These are phyloP conservation scores for Candida smagusa DNA, from an alignment of 1,139 yeast genomes.

Conservation along the genomic window DNA sequence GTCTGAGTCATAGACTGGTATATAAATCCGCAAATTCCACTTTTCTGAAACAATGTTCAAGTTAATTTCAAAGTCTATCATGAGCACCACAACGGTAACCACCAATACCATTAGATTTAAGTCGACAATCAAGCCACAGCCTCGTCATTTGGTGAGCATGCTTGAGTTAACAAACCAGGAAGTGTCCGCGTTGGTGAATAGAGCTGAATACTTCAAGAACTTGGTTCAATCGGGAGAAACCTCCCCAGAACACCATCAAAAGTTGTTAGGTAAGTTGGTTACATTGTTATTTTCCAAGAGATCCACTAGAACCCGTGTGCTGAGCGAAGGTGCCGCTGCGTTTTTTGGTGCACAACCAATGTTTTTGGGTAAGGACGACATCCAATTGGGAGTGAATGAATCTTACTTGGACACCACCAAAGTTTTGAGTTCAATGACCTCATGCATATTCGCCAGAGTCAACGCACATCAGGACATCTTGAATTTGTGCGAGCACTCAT, in stretches of 20 bases:
- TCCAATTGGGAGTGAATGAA: conserved; percentile 94
- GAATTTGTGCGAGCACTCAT: conserved; percentile 68
- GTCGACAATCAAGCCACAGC: conserved; percentile 16
- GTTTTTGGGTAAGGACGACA: conserved; percentile 95
- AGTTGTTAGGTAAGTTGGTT: conserved; percentile 74
- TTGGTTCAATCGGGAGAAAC: conserved; percentile 51
- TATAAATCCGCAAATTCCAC: conserved; percentile 6
- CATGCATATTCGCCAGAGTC: conserved; percentile 95
- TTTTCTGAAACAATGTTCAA: conserved; percentile 2
- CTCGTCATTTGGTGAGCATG: conserved; percentile 78
- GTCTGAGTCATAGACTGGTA: conserved; percentile 12
- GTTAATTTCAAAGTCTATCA: conserved; percentile 1
- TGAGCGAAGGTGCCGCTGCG: conserved; percentile 91
- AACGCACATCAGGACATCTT: conserved; percentile 78
- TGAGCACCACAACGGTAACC: conserved; percentile 6
- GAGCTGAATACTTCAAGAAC: conserved; percentile 61
- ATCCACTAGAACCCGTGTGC: conserved; percentile 91
- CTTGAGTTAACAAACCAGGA: conserved; percentile 71
- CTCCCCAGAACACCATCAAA: conserved; percentile 45
- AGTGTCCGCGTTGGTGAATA: conserved; percentile 60
- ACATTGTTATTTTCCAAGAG: conserved; percentile 85
- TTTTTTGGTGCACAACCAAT: conserved; percentile 95
- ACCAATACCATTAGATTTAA: conserved; percentile 6
- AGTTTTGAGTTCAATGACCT: conserved; percentile 91
- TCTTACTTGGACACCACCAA: conserved; percentile 81